Evolutionary conservation across 257 asterid species (phyloP).

Genomic region (Capsicum pubescens): DNA sequence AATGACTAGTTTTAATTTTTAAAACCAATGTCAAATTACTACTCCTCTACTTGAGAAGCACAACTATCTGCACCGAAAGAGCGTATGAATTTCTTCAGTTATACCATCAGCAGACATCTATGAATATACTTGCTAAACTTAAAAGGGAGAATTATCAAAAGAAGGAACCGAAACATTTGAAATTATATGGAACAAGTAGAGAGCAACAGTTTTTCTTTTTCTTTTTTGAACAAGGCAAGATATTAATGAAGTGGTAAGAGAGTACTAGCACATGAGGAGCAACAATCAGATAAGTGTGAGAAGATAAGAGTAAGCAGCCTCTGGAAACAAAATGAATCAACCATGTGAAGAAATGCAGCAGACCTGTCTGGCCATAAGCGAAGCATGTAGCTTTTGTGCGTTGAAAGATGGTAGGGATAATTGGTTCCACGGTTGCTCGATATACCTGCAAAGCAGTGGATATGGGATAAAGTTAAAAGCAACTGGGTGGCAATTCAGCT

Average conservation of each 20-base stretch:
- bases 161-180: background rate
- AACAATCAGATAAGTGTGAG: background rate
- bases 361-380: conserved; percentile 99
- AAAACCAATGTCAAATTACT: background rate
- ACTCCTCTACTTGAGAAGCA: conserved; percentile 10
- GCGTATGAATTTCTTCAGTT: background rate
- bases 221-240: background rate
- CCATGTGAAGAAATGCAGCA: conserved; percentile 21
- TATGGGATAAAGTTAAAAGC: conserved; percentile 23
- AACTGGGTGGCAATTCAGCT: background rate
- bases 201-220: background rate
- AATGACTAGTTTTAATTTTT: background rate
- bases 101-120: background rate
- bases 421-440: conserved; percentile 93
- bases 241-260: background rate
- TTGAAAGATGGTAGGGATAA: conserved; percentile 93
- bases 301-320: background rate
- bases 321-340: conserved; percentile 21
- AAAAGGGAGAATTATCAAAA: background rate
- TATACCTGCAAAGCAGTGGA: conserved; percentile 65
- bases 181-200: background rate
- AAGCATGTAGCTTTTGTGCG: conserved; percentile 99
- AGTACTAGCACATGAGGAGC: background rate
- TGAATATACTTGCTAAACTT: conserved; percentile 4
- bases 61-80: conserved; percentile 15